A percentile compares a stretch with the other conserved stretches of the same genome.
Conservation (phyloP, 768 basidiomycete genomes). For the Pleurotus tuber-regium region DNA sequence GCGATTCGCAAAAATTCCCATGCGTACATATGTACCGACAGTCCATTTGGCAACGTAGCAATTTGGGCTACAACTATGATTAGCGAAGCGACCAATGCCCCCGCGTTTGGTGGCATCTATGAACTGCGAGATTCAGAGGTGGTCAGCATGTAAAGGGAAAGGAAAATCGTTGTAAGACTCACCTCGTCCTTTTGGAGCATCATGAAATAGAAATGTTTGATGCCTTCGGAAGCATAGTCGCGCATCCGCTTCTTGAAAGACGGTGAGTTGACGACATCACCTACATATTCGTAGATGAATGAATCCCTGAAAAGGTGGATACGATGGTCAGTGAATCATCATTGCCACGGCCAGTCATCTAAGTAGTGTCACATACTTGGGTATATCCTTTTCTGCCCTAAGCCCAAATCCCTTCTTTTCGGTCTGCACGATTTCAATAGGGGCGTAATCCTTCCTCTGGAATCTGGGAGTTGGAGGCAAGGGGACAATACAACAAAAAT, state of each 20-base stretch:
- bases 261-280: slow-evolving; percentile 86
- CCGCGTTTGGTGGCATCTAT: slow-evolving; percentile 98
- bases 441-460: slow-evolving; percentile 79
- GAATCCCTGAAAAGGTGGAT: slow-evolving; percentile 55
- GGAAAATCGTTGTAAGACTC: slow-evolving; percentile 20
- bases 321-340: neutral
- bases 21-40: slow-evolving; percentile 81
- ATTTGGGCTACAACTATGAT: slow-evolving; percentile 97
- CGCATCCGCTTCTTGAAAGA: slow-evolving; percentile 94
- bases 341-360: neutral
- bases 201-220: slow-evolving; percentile 99
- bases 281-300: slow-evolving; percentile 97
- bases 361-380: slow-evolving; percentile 46
- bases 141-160: neutral
- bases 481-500: neutral
- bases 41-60: slow-evolving; percentile 99
- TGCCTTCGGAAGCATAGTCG: slow-evolving; percentile 89
- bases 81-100: slow-evolving; percentile 95
- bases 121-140: slow-evolving; percentile 50
- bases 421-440: slow-evolving; percentile 87
- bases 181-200: slow-evolving; percentile 98
- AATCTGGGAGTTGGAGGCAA: slow-evolving; percentile 59
- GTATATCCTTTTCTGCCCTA: slow-evolving; percentile 66
- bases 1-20: slow-evolving; percentile 97
- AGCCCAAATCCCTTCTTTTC: slow-evolving; percentile 96